Conservation (phyloP, 208 protist species). For the Balamuthia mandrillaris region DNA sequence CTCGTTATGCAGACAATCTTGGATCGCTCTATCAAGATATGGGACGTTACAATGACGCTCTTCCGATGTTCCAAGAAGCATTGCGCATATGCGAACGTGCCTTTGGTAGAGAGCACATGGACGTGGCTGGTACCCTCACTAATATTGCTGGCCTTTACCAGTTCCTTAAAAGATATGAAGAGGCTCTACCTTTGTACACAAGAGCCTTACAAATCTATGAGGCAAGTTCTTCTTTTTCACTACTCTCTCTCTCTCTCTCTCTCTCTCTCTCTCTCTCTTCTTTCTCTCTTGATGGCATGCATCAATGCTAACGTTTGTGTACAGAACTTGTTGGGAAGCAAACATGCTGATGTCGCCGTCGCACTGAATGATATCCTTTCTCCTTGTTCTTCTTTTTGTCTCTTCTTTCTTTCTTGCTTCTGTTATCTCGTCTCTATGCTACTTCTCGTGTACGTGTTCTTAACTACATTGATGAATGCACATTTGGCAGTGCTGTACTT, state of each 20-base stretch:
- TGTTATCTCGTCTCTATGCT: no score
- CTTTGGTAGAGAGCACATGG: neutral
- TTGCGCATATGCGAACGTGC: neutral
- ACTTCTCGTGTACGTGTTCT: no score
- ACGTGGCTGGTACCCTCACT: slow-evolving; percentile 7
- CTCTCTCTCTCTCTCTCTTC: no score
- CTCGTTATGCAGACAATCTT: neutral
- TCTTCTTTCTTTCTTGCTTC: no score
- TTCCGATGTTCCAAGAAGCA: neutral
- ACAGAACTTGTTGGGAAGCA: neutral
- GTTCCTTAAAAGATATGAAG: neutral
- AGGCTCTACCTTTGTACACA: neutral
- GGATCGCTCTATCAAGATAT: slow-evolving; percentile 4
- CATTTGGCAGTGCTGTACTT: slow-evolving; percentile 25
- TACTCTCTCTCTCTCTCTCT: no score
- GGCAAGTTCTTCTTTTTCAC: no score
- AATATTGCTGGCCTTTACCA: slow-evolving; percentile 17
- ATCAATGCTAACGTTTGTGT: no score
- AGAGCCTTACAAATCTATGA: neutral
- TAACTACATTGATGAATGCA: neutral
- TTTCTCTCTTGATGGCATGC: no score
- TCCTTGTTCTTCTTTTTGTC: no score
- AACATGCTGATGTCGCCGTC: neutral
- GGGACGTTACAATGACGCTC: slow-evolving; percentile 7
- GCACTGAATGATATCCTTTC: neutral